Base-by-base conservation (phyloP, 78 protist genomes). In the Reticulomyxa filosa region DNA sequence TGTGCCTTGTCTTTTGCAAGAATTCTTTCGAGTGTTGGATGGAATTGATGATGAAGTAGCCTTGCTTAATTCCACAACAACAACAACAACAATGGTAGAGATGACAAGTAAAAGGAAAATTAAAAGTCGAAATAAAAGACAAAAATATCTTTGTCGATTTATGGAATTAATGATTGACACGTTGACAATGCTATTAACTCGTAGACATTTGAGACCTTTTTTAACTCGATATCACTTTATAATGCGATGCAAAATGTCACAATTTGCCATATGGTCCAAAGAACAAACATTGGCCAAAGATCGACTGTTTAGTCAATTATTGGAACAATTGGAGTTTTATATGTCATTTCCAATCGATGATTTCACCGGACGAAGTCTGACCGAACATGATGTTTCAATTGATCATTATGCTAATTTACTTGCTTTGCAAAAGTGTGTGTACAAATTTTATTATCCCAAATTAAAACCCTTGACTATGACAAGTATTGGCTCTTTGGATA, bases 161-260 rank as follows among this genome's bases (percentile, higher is more conserved):
- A 38, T 77, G 22, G 83, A 74, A 38, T 6, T 81, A 29, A 22
- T 89, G 61, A 67, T 74, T 10, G 89, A 83, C 51, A 64, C 89
- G 36, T 64, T 77, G 34, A 61, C 81, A 13, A 90, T 77, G 66
- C 55, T 85, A 35, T 84, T 93, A 26, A 89, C 95, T 2, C 80
- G 98, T 25, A 74, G 89, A 38, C 82, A 79, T 65, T 32, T 78
- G 48, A 70, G 10, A 22, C 69, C 83, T 2, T 17, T 67, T 46
- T 13, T 87, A 25, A 77, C 77, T 46, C 80, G 81, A 57, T 25
- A 13, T 4, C 79, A 82, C 51, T 38, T 85, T 4, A 39, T 83
- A 17, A 35, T 69, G 10, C 55, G 46, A 23, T 67, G 81, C 42
- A 17, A 2, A 22, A 52, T 30, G 17, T 33, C 83, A 34, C 4